Evolutionary conservation across 805 yeast genomes (phyloP).

Genomic region (Yamadazyma tumulicola): DNA sequence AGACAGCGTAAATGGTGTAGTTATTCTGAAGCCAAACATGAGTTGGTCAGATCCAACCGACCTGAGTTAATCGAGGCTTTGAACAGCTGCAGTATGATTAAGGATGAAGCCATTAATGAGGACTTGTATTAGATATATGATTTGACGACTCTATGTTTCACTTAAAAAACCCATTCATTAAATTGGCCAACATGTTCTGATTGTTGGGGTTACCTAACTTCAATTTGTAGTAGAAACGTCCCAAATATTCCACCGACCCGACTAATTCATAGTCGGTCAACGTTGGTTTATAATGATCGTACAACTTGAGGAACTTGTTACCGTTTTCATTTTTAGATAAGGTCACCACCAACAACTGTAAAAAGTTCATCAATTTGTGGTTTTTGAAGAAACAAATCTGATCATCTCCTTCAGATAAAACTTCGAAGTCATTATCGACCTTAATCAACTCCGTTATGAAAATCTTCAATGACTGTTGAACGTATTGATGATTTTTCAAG

Average conservation of each 20-base stretch:
- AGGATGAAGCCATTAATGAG: slow-evolving; percentile 21
- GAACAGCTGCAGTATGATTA: slow-evolving; percentile 49
- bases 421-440: slow-evolving; percentile 12
- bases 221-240: slow-evolving; percentile 60
- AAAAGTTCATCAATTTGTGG: slow-evolving; percentile 56
- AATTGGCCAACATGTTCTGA: slow-evolving; percentile 45
- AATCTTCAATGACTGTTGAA: slow-evolving; percentile 29
- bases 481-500: slow-evolving; percentile 63
- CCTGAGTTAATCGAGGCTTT: slow-evolving; percentile 68
- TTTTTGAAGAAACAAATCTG: slow-evolving; percentile 36
- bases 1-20: slow-evolving; percentile 76
- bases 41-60: slow-evolving; percentile 52
- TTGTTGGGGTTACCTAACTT: slow-evolving; percentile 37
- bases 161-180: slow-evolving; percentile 61
- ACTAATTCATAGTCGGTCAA: slow-evolving; percentile 33
- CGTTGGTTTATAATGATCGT: slow-evolving; percentile 43
- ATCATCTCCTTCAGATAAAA: slow-evolving; percentile 11
- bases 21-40: slow-evolving; percentile 62
- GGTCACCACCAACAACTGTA: slow-evolving; percentile 61
- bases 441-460: slow-evolving; percentile 16
- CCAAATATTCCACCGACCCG: slow-evolving; percentile 53
- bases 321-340: slow-evolving; percentile 47
- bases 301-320: slow-evolving; percentile 52
- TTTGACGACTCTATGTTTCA: slow-evolving; percentile 9
- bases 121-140: slow-evolving; percentile 8